Conservation (phyloP, 345 rosid genomes). For the Physaria fendleri region DNA sequence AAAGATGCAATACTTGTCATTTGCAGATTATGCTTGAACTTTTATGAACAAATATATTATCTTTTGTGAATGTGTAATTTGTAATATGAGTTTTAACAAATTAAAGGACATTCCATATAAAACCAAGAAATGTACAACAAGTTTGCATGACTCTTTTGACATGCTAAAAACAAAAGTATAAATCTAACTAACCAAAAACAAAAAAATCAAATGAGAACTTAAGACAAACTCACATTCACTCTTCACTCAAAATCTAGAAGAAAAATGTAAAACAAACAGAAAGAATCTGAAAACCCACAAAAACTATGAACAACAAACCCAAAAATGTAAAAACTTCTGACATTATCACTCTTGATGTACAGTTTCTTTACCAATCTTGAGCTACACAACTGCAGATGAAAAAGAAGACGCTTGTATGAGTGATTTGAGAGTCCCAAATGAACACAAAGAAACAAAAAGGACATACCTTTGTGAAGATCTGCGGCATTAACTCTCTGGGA, state of each 20-base stretch:
- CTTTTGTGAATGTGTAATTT: not conserved
- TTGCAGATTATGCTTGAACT: too few relatives aligned
- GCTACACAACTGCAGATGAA: not conserved
- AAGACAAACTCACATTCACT: conserved; percentile 5
- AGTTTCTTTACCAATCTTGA: conserved; percentile 13
- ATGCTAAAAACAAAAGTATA: conserved; percentile 11
- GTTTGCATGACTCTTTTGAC: conserved; percentile 16
- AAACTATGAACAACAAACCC: conserved; percentile 22
- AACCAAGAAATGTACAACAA: conserved; percentile 5
- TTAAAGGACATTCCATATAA: not conserved
- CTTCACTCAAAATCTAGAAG: conserved; percentile 9
- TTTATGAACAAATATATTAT: too few relatives aligned
- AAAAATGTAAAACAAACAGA: not conserved
- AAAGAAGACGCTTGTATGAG: not conserved
- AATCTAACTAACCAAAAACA: conserved; percentile 1
- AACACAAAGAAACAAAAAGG: not conserved
- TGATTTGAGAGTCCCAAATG: not conserved
- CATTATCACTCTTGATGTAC: conserved; percentile 21
- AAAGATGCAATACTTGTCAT: too few relatives aligned
- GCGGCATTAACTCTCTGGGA: conserved; percentile 28
- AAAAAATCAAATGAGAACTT: conserved; percentile 16
- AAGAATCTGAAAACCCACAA: conserved; percentile 6
- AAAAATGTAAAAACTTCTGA: not conserved
- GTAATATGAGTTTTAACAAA: not conserved
- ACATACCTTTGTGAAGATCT: conserved; percentile 33